phyloP scores from a whole-genome alignment of 768 basidiomycete species.

The Rossbeevera mucosa region DNA sequence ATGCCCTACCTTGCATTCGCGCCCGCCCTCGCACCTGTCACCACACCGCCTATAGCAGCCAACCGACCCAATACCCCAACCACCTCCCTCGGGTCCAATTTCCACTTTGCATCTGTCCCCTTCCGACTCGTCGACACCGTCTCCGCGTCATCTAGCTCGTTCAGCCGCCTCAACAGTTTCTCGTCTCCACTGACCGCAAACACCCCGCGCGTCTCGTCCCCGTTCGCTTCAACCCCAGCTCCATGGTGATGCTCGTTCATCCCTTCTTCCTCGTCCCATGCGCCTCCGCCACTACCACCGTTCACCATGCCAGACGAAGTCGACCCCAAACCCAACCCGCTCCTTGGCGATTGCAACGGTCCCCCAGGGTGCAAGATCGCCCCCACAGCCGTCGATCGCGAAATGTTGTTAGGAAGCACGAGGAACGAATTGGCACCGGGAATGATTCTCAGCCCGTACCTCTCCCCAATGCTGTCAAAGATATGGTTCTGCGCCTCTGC shows the following conservation, averaged over 20 bases:
- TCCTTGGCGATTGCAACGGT: constrained; percentile 35
- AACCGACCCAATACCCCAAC: constrained; percentile 27
- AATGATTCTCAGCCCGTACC: constrained; percentile 78
- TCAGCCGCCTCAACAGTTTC: constrained; percentile 69
- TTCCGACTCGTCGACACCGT: constrained; percentile 66
- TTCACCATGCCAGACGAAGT: constrained; percentile 31
- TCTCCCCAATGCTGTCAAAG: constrained; percentile 81
- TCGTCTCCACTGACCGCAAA: constrained; percentile 72
- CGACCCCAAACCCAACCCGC: constrained; percentile 25
- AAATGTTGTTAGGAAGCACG: constrained; percentile 77
- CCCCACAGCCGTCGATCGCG: constrained; percentile 77
- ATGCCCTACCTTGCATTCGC: neutral
- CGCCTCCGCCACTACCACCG: neutral
- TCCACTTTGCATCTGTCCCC: constrained; percentile 81
- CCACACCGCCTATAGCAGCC: neutral
- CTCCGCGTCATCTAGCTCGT: constrained; percentile 68
- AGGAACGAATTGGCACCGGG: constrained; percentile 78
- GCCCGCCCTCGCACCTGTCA: neutral
- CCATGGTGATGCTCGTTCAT: neutral
- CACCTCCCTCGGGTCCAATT: constrained; percentile 37
- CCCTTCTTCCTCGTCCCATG: neutral
- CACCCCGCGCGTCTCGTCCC: constrained; percentile 52
- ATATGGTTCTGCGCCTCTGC: constrained; percentile 92
- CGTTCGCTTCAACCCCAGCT: constrained; percentile 22
- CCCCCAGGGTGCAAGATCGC: constrained; percentile 69